These are phyloP conservation scores for Flaveria bidentis DNA, from an alignment of 129 eudicot species.

Conservation along the genomic window DNA sequence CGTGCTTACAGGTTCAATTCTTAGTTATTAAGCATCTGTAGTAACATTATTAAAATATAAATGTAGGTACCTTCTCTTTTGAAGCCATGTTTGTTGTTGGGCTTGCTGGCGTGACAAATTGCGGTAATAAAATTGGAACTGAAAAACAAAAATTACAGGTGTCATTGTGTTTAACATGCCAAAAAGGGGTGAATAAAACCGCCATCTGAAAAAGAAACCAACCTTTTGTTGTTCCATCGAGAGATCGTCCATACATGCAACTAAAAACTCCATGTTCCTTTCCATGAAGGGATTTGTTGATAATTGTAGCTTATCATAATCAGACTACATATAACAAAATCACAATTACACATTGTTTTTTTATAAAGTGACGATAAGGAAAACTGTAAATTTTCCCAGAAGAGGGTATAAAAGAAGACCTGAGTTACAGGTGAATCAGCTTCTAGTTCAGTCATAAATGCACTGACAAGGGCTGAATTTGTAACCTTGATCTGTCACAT, in stretches of 20 bases:
- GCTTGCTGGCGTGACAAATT: slow-evolving; percentile 95
- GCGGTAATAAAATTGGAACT: slow-evolving; percentile 90
- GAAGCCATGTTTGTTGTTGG: slow-evolving; percentile 99
- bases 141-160: slow-evolving; percentile 20
- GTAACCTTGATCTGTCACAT: slow-evolving; percentile 78
- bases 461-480: slow-evolving; percentile 86
- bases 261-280: slow-evolving; percentile 89
- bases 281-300: slow-evolving; percentile 84
- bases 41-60: background rate
- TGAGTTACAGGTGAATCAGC: slow-evolving; percentile 82
- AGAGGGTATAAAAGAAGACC: slow-evolving; percentile 36
- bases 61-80: slow-evolving; percentile 81
- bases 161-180: background rate
- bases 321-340: slow-evolving; percentile 55
- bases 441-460: slow-evolving; percentile 87
- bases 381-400: background rate
- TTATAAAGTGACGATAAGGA: background rate
- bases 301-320: slow-evolving; percentile 82
- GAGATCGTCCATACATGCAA: slow-evolving; percentile 95
- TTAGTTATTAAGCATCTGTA: background rate
- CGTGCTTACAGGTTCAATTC: background rate
- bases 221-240: slow-evolving; percentile 97
- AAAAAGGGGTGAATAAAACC: background rate
- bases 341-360: slow-evolving; percentile 15
- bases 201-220: background rate